Evolutionary conservation across 2,329 filamentous ascomycete genomes (phyloP), one percentile per base, ranked within the genome.

Genomic region (Apiospora koreana): DNA sequence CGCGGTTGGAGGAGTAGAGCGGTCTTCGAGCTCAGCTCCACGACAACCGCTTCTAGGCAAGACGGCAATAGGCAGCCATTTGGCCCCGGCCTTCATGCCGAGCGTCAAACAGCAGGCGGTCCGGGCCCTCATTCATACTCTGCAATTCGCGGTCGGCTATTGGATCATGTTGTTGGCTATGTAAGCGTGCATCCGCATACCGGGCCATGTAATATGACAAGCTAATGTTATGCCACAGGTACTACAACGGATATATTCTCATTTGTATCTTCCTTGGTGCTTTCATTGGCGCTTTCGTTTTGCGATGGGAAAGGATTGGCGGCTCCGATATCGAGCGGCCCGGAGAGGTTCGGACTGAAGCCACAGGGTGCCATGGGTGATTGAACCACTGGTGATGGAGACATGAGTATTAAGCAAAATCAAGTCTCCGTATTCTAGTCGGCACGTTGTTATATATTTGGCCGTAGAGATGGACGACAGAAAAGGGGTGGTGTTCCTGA

Each of bases 201-300:
- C 43, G 12, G 43, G n/a, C 45, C n/a, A 48, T n/a, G 7, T 4
- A 3, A 10, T 3, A 12, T 25, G n/a, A 25, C n/a, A n/a, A 8
- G n/a, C 62, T 69, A 12, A n/a, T 23, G 50, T 12, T n/a, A 5
- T n/a, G 86, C 86, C 73, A n/a, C n/a, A 88, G 88, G 86, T 88
- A 89, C 78, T 90, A 86, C 81, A 89, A 89, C 74, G 89, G 91
- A 12, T 96, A 94, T 80, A 86, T 96, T 73, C 93, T 96, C 79
- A 91, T 95, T 71, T 93, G 90, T 74, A 94, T 96, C 79, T 88
- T 95, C 72, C 87, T 95, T 69, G 94, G 94, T 1, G 89, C 92
- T 0, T 94, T 89, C 73, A 70, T 95, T 6, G 94, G 93, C 21
- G 85, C 87, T 16, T 93, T 94, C 73, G 77, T 93, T 71, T 95